A percentile compares a stretch with the other conserved stretches of the same genome.
Conservation (phyloP, 345 rosid species). For the Pistacia atlantica region DNA sequence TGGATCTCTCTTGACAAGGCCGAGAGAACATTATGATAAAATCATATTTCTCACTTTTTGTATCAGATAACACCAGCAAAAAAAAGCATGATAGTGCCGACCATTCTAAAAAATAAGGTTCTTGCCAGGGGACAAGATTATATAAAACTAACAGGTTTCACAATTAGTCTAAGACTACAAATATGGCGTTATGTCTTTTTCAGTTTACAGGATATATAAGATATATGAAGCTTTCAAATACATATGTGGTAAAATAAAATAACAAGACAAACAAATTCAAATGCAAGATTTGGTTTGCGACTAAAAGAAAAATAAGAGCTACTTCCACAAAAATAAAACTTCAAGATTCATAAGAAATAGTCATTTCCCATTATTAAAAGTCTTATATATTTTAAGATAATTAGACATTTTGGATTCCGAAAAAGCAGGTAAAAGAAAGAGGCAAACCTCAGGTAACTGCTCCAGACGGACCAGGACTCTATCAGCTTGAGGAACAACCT, state of each 20-base stretch:
- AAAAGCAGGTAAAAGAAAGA: background rate
- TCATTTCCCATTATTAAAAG: background rate
- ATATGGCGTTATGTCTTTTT: background rate
- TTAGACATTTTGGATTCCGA: background rate
- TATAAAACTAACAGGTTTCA: background rate
- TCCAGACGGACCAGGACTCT: conserved; percentile 90
- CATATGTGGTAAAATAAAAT: no score
- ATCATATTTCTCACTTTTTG: background rate
- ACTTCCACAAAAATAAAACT: background rate
- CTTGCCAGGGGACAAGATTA: background rate
- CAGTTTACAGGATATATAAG: background rate
- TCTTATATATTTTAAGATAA: background rate
- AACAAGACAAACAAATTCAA: background rate
- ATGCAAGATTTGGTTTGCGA: background rate
- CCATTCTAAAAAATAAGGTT: background rate
- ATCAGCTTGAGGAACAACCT: conserved; percentile 96
- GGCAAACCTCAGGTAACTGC: conserved; percentile 66
- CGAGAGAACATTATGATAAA: background rate
- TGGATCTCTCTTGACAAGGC: background rate
- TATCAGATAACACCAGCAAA: background rate
- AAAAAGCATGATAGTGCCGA: background rate
- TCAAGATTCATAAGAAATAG: no score
- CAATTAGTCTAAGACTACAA: background rate
- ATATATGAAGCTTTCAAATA: no score
- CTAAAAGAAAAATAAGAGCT: background rate